A percentile compares a stretch with the other conserved stretches of the same genome.
Evolutionary conservation across 2,329 filamentous ascomycete species (phyloP).

Genomic region (Sordariomycetes sp.): DNA sequence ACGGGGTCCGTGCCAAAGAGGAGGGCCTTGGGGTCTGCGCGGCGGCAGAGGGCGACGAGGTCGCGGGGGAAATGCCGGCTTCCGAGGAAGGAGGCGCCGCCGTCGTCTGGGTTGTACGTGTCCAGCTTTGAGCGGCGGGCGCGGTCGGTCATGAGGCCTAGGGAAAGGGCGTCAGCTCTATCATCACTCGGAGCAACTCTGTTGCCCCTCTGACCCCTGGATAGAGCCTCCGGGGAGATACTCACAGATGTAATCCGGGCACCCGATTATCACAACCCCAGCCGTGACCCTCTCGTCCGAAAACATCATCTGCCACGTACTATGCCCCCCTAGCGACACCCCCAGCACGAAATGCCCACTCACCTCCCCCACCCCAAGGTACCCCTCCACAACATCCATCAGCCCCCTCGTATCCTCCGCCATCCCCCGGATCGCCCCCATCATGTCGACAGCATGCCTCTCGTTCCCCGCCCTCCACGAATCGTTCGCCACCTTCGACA

Average conservation of each 20-base stretch:
- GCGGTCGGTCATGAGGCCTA: conserved; percentile 61
- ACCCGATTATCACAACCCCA: conserved; percentile 72
- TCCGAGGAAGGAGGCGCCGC: conserved; percentile 55
- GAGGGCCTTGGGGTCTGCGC: conserved; percentile 63
- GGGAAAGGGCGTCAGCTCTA: neutral
- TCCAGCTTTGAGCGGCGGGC: conserved; percentile 55
- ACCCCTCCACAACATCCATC: conserved; percentile 66
- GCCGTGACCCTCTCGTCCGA: conserved; percentile 67
- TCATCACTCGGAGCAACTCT: neutral
- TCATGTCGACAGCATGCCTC: conserved; percentile 86
- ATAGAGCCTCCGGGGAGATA: conserved; percentile 6
- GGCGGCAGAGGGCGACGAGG: conserved; percentile 48
- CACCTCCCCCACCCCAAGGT: conserved; percentile 33
- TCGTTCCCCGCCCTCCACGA: conserved; percentile 70
- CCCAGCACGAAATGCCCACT: conserved; percentile 66
- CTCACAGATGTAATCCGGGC: conserved; percentile 69
- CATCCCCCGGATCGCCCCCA: conserved; percentile 59
- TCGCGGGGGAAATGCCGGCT: conserved; percentile 63
- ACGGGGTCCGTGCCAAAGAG: conserved; percentile 43
- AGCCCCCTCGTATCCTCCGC: conserved; percentile 62
- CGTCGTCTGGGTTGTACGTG: conserved; percentile 41
- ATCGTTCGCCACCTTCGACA: conserved; percentile 56
- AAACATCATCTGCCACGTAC: conserved; percentile 72
- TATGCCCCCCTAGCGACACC: conserved; percentile 76
- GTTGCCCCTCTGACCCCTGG: neutral